Evolutionary conservation across 2,329 filamentous ascomycete genomes (phyloP).

Genomic region (Colletotrichum sidae): DNA sequence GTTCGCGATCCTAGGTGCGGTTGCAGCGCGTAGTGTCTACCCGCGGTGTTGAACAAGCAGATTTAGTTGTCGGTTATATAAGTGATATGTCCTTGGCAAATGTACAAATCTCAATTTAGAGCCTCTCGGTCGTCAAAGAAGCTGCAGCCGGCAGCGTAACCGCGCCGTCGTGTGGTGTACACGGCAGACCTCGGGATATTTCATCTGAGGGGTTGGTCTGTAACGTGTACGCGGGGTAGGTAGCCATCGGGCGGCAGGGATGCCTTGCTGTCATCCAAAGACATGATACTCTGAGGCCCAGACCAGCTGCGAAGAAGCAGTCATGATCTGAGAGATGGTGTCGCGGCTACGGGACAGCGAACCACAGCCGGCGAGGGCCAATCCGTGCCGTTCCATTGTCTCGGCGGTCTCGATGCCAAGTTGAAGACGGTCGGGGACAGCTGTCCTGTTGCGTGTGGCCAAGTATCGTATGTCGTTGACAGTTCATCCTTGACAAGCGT

Average conservation of each 20-base stretch:
- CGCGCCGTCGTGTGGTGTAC: background rate
- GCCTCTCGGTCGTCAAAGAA: background rate
- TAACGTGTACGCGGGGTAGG: constrained; percentile 28
- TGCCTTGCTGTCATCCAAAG: constrained; percentile 33
- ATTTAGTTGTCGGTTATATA: constrained; percentile 13
- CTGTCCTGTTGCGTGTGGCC: no score
- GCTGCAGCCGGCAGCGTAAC: background rate
- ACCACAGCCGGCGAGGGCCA: no score
- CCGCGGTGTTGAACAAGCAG: background rate
- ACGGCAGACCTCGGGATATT: constrained; percentile 21
- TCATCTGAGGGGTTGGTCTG: constrained; percentile 7
- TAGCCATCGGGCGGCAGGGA: constrained; percentile 22
- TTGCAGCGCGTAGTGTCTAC: constrained; percentile 6
- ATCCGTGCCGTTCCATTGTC: no score
- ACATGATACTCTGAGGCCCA: constrained; percentile 15
- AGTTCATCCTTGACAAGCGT: no score
- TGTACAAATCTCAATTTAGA: constrained; percentile 15
- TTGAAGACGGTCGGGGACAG: no score
- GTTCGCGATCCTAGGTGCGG: constrained; percentile 4
- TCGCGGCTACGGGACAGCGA: no score
- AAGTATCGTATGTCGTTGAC: no score
- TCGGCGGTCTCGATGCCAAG: no score
- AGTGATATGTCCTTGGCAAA: constrained; percentile 11
- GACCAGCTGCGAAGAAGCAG: background rate
- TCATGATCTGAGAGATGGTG: no score